These are phyloP conservation scores for Calophaca sinica DNA, from an alignment of 306 rosid species.

Conservation along the genomic window DNA sequence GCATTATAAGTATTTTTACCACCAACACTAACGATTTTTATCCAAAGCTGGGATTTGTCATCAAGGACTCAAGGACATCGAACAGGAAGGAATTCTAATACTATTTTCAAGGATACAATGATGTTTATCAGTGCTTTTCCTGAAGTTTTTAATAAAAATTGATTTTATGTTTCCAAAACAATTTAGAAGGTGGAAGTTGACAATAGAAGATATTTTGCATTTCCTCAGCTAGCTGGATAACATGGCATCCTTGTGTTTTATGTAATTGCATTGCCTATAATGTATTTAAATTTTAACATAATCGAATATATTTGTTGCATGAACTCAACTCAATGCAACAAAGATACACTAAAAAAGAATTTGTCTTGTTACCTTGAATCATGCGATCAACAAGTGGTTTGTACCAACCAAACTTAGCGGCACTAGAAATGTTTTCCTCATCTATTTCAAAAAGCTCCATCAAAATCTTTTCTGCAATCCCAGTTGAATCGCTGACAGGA, in stretches of 20 bases:
- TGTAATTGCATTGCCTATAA: background rate
- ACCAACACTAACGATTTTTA: too few species aligned
- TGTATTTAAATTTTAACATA: too few species aligned
- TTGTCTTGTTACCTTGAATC: conserved; percentile 59
- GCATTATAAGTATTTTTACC: too few species aligned
- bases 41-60: too few species aligned
- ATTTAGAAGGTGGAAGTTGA: too few species aligned
- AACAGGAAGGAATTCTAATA: too few species aligned
- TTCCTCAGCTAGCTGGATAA: background rate
- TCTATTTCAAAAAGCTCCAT: conserved; percentile 65
- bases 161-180: too few species aligned
- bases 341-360: conserved; percentile 35
- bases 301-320: background rate
- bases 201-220: too few species aligned
- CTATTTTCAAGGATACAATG: too few species aligned
- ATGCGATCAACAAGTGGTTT: conserved; percentile 71
- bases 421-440: conserved; percentile 60
- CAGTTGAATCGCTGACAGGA: conserved; percentile 57
- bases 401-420: conserved; percentile 79
- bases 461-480: conserved; percentile 66
- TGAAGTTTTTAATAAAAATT: too few species aligned
- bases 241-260: background rate
- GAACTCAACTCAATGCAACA: conserved; percentile 4
- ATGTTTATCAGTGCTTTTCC: too few species aligned
- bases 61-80: too few species aligned